phyloP scores from a whole-genome alignment of 495 filamentous ascomycete genomes.

The Penicillium fimorum region DNA sequence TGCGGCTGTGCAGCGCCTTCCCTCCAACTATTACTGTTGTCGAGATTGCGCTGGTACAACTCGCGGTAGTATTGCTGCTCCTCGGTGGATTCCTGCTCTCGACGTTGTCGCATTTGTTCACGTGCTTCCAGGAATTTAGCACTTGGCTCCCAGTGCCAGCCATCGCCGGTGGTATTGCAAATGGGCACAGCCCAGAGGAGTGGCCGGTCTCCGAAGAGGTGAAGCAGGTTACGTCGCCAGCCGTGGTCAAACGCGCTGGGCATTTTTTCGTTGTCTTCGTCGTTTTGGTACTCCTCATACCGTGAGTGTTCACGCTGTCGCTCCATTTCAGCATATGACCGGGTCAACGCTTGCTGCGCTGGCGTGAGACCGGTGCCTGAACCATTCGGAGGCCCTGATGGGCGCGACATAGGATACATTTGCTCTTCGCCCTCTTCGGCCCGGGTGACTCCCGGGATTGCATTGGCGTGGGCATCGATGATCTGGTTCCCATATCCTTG shows the following conservation, averaged over 20 bases:
- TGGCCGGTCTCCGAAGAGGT: conserved; percentile 74
- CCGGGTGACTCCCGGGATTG: conserved; percentile 73
- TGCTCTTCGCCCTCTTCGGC: conserved; percentile 75
- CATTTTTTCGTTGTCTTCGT: conserved; percentile 78
- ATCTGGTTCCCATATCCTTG: conserved; percentile 73
- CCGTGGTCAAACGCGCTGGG: conserved; percentile 94
- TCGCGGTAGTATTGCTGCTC: conserved; percentile 51
- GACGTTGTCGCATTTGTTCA: conserved; percentile 55
- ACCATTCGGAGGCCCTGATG: conserved; percentile 18
- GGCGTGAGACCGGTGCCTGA: conserved; percentile 25
- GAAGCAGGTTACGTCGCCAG: conserved; percentile 69
- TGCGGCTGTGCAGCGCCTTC: conserved; percentile 22
- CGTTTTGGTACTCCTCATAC: conserved; percentile 86
- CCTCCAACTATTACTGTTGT: conserved; percentile 36
- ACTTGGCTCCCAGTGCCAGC: conserved; percentile 93
- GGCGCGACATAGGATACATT: conserved; percentile 30
- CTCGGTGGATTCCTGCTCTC: conserved; percentile 53
- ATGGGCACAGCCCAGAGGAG: conserved; percentile 78
- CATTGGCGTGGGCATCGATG: conserved; percentile 77
- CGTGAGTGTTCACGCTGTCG: conserved; percentile 66
- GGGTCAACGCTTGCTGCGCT: conserved; percentile 50
- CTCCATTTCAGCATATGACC: conserved; percentile 71
- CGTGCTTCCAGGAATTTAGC: conserved; percentile 65
- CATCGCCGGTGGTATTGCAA: conserved; percentile 81
- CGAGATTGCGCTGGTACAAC: conserved; percentile 41